Evolutionary conservation across 495 filamentous ascomycete genomes (phyloP).

Genomic region (Pyrenula aspistea): DNA sequence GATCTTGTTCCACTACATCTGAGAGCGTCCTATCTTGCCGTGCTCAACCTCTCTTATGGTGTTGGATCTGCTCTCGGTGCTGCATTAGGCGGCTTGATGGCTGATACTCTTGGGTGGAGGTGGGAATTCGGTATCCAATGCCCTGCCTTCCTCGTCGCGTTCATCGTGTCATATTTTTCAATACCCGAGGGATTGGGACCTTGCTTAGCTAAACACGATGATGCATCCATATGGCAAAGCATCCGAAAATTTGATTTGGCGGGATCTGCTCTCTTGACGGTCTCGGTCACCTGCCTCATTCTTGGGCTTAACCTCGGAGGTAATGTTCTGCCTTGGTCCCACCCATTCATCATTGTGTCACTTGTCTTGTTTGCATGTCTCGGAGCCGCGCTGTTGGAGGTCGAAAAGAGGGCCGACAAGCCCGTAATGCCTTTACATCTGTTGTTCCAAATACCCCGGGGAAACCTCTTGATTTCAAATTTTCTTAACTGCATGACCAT

Average conservation of each 20-base stretch:
- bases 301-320: slow-evolving; percentile 78
- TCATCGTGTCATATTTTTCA: slow-evolving; percentile 50
- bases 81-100: slow-evolving; percentile 67
- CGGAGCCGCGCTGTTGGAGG: slow-evolving; percentile 43
- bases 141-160: slow-evolving; percentile 49
- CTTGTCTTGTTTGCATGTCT: slow-evolving; percentile 53
- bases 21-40: slow-evolving; percentile 73
- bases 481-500: slow-evolving; percentile 50
- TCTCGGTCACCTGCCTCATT: slow-evolving; percentile 60
- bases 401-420: slow-evolving; percentile 26
- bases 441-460: slow-evolving; percentile 44
- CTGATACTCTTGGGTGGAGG: slow-evolving; percentile 66
- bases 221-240: slow-evolving; percentile 1
- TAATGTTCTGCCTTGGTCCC: slow-evolving; percentile 73
- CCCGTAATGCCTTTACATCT: slow-evolving; percentile 65
- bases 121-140: slow-evolving; percentile 76
- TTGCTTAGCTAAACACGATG: slow-evolving; percentile 8
- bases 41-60: slow-evolving; percentile 73
- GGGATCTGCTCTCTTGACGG: slow-evolving; percentile 56
- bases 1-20: slow-evolving; percentile 76
- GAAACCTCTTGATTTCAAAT: slow-evolving; percentile 58
- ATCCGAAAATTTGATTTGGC: slow-evolving; percentile 77
- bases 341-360: slow-evolving; percentile 62
- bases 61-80: slow-evolving; percentile 48
- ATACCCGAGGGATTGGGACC: slow-evolving; percentile 57